These are phyloP conservation scores for Alternaria sp. DNA, from an alignment of 2,329 filamentous ascomycete genomes.

Conservation along the genomic window DNA sequence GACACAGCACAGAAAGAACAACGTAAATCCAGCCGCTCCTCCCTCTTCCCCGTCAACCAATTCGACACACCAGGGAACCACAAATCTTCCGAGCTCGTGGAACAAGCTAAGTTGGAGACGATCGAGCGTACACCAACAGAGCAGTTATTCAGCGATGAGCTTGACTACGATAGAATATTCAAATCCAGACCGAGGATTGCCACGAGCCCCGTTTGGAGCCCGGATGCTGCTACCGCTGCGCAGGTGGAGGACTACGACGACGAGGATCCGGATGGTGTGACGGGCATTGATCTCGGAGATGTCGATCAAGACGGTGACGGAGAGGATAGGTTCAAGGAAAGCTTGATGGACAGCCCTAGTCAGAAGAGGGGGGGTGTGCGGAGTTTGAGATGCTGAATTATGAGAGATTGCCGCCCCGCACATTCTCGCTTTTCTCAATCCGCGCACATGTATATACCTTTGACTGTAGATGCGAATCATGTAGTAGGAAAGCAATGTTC, in stretches of 20 bases:
- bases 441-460: too few relatives aligned
- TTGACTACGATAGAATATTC: slow-evolving; percentile 84
- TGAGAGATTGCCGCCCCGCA: background rate
- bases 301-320: slow-evolving; percentile 38
- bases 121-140: slow-evolving; percentile 65
- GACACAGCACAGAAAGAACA: slow-evolving; percentile 34
- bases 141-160: slow-evolving; percentile 73
- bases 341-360: slow-evolving; percentile 47
- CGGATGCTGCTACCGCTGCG: slow-evolving; percentile 21
- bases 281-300: slow-evolving; percentile 22
- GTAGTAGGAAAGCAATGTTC: too few relatives aligned
- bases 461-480: too few relatives aligned
- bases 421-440: too few relatives aligned
- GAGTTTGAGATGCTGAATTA: background rate
- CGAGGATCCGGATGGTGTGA: slow-evolving; percentile 35
- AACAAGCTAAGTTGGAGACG: slow-evolving; percentile 29
- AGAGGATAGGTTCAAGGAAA: slow-evolving; percentile 36
- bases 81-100: slow-evolving; percentile 32
- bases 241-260: slow-evolving; percentile 31
- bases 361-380: slow-evolving; percentile 16
- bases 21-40: slow-evolving; percentile 24
- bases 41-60: slow-evolving; percentile 62
- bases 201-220: slow-evolving; percentile 69
- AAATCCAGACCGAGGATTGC: slow-evolving; percentile 82
- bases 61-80: slow-evolving; percentile 62